These are phyloP conservation scores for Skeletonema potamos DNA, from an alignment of 108 stramenopile genomes.

Conservation along the genomic window DNA sequence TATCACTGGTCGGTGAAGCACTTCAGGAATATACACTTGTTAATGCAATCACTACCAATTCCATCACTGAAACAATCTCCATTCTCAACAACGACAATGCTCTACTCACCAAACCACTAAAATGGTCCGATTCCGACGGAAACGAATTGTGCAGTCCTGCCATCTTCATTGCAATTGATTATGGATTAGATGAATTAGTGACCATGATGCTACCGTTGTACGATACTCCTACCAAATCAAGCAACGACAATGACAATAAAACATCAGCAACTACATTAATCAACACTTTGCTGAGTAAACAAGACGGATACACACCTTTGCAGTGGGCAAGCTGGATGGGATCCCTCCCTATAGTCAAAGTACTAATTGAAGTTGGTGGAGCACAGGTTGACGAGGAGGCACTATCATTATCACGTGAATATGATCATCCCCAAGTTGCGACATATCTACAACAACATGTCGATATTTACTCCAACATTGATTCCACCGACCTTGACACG, in stretches of 20 bases:
- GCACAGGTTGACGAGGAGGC: conserved; percentile 43
- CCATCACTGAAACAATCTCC: background rate
- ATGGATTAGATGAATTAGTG: conserved; percentile 43
- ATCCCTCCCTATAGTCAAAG: conserved; percentile 5
- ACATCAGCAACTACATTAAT: background rate
- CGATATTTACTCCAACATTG: conserved; percentile 46
- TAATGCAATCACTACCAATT: background rate
- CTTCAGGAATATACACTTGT: conserved; percentile 4
- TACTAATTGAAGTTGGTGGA: conserved; percentile 11
- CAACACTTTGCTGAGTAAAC: conserved; percentile 6
- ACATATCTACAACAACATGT: conserved; percentile 31
- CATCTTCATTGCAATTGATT: conserved; percentile 57
- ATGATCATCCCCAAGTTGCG: conserved; percentile 36
- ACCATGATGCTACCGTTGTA: conserved; percentile 14
- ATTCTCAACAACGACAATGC: conserved; percentile 5
- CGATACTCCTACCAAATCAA: background rate
- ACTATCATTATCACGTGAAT: conserved; percentile 46
- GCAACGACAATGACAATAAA: background rate
- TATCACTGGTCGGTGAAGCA: conserved; percentile 9
- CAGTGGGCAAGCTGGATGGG: conserved; percentile 40
- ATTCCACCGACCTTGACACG: conserved; percentile 39
- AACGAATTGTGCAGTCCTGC: conserved; percentile 36
- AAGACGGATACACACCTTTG: conserved; percentile 24
- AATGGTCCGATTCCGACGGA: conserved; percentile 38
- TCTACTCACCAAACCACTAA: conserved; percentile 7